A percentile compares a stretch with the other conserved stretches of the same genome.
Conservation (phyloP, 257 asterid species). For the Rauvolfia tetraphylla region DNA sequence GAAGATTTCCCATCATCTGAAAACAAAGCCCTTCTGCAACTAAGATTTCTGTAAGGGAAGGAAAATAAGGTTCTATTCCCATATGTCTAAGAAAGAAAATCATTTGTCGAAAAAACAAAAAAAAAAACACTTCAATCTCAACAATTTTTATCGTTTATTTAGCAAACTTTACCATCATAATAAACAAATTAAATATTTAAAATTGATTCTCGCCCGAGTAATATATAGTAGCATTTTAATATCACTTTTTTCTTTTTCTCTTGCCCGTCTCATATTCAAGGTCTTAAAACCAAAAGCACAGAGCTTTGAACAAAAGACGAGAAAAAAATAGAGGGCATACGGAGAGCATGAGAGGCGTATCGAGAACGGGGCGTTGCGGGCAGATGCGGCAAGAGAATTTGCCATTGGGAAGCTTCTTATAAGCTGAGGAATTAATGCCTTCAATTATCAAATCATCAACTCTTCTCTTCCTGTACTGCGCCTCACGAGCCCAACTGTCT, state of each 20-base stretch:
- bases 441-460: conserved; percentile 57
- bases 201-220: neutral
- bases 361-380: conserved; percentile 60
- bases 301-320: neutral
- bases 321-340: conserved; percentile 31
- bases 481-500: conserved; percentile 75
- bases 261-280: neutral
- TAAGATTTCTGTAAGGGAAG: too few species aligned
- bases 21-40: neutral
- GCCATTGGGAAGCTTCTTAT: conserved; percentile 58
- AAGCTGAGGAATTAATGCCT: conserved; percentile 43
- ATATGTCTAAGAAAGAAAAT: too few species aligned
- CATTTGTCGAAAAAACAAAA: too few species aligned
- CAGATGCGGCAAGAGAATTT: conserved; percentile 65
- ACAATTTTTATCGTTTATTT: neutral
- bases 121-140: neutral
- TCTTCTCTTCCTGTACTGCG: conserved; percentile 60
- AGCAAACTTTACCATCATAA: neutral
- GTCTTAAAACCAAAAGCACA: neutral
- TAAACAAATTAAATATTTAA: neutral
- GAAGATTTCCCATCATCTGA: too few species aligned
- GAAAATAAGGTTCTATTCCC: too few species aligned
- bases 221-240: neutral
- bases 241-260: neutral
- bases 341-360: conserved; percentile 50